phyloP scores from a whole-genome alignment of 2,329 filamentous ascomycete genomes.

The Calonectria fujianensis region DNA sequence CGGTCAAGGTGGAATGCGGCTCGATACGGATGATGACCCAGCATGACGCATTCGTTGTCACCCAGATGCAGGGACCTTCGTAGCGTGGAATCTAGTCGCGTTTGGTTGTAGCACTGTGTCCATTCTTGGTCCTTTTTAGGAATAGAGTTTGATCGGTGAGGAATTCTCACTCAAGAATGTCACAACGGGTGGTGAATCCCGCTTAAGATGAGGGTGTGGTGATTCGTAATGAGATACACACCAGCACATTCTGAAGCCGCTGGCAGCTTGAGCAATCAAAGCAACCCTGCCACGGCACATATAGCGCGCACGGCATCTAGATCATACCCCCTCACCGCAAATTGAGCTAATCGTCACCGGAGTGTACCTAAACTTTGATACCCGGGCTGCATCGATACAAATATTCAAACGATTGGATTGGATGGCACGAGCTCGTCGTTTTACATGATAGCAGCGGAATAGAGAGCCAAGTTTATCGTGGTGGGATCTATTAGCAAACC shows the following conservation, averaged over 20 bases:
- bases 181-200: background rate
- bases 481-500: too few species aligned
- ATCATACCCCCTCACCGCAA: slow-evolving; percentile 17
- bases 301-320: background rate
- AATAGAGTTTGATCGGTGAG: slow-evolving; percentile 28
- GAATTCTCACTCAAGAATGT: background rate
- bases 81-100: slow-evolving; percentile 11
- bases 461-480: background rate
- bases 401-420: slow-evolving; percentile 9
- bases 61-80: slow-evolving; percentile 26
- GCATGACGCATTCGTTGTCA: slow-evolving; percentile 16
- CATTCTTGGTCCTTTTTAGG: slow-evolving; percentile 20
- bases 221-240: slow-evolving; percentile 18
- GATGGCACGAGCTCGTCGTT: background rate
- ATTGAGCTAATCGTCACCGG: background rate
- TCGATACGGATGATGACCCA: slow-evolving; percentile 3
- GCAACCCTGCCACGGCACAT: background rate
- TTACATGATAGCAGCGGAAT: background rate
- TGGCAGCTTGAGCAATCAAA: background rate
- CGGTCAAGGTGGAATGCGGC: slow-evolving; percentile 20
- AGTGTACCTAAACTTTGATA: background rate
- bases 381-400: background rate
- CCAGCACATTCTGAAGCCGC: background rate
- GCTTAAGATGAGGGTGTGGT: background rate
- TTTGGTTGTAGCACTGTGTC: slow-evolving; percentile 14